Evolutionary conservation across 75 land plant species (phyloP).

Genomic region (Pinus tabuliformis): DNA sequence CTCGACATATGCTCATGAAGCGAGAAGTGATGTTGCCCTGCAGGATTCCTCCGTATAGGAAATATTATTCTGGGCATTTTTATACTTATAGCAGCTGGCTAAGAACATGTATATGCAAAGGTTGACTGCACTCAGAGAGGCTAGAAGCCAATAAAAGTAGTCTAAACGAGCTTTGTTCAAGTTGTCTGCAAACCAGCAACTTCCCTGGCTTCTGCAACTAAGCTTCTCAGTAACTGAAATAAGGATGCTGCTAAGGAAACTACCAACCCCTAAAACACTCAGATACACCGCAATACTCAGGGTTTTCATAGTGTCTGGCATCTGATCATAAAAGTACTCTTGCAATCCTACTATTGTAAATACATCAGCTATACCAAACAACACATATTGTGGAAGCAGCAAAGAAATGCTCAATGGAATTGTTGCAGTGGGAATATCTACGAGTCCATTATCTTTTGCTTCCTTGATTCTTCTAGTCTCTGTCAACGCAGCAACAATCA

Average conservation of each 20-base stretch:
- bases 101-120: slow-evolving; percentile 22
- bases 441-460: slow-evolving; percentile 13
- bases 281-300: slow-evolving; percentile 67
- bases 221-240: slow-evolving; percentile 47
- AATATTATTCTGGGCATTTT: too few relatives aligned
- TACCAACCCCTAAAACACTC: slow-evolving; percentile 81
- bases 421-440: slow-evolving; percentile 9
- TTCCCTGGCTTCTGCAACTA: slow-evolving; percentile 4
- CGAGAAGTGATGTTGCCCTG: too few relatives aligned
- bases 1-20: too few relatives aligned
- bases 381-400: slow-evolving; percentile 81
- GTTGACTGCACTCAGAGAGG: slow-evolving; percentile 25
- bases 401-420: slow-evolving; percentile 66
- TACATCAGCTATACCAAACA: slow-evolving; percentile 81
- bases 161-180: slow-evolving; percentile 41
- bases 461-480: slow-evolving; percentile 45
- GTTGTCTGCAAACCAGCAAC: slow-evolving; percentile 69
- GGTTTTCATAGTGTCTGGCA: slow-evolving; percentile 76
- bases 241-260: slow-evolving; percentile 63
- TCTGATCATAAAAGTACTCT: slow-evolving; percentile 85
- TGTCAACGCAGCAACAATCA: slow-evolving; percentile 63
- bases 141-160: slow-evolving; percentile 47
- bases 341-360: slow-evolving; percentile 91
- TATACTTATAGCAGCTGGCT: slow-evolving; percentile 6
- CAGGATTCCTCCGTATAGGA: too few relatives aligned